Percentiles rank a stretch among this genome's conserved stretches.
Evolutionary conservation across 805 yeast species (phyloP).

Genomic region (Kluyveromyces siamensis): DNA sequence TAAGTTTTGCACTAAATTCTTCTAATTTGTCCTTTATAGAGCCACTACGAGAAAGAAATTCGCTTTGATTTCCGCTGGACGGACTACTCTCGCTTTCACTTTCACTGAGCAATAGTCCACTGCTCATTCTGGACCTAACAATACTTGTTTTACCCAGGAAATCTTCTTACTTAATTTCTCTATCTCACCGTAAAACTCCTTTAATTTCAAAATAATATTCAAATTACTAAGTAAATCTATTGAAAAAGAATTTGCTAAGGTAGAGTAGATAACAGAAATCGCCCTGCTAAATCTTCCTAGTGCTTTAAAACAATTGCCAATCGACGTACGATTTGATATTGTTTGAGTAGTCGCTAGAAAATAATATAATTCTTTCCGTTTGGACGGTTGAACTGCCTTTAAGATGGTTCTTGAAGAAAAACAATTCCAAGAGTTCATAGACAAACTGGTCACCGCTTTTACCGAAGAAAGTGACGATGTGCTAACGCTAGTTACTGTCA

Average conservation of each 20-base stretch:
- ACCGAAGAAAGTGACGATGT: constrained; percentile 19
- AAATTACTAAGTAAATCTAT: no score
- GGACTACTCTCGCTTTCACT: not conserved
- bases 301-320: no score
- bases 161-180: no score
- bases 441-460: constrained; percentile 17
- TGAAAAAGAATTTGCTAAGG: no score
- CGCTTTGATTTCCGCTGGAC: not conserved
- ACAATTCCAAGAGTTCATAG: not conserved
- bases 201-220: no score
- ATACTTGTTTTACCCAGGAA: no score
- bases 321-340: no score
- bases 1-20: constrained; percentile 1
- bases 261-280: no score
- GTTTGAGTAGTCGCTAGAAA: no score
- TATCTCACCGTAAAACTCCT: no score
- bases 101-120: not conserved
- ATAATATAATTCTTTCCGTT: not conserved
- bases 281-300: no score
- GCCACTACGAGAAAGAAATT: not conserved
- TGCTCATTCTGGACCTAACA: not conserved
- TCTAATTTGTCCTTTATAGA: constrained; percentile 3
- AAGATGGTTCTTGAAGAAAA: not conserved
- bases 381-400: not conserved
- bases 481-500: constrained; percentile 20